Percentiles rank a stretch among this genome's conserved stretches.
Evolutionary conservation across 2,329 filamentous ascomycete species (phyloP).

Genomic region (Trichophyton simii): DNA sequence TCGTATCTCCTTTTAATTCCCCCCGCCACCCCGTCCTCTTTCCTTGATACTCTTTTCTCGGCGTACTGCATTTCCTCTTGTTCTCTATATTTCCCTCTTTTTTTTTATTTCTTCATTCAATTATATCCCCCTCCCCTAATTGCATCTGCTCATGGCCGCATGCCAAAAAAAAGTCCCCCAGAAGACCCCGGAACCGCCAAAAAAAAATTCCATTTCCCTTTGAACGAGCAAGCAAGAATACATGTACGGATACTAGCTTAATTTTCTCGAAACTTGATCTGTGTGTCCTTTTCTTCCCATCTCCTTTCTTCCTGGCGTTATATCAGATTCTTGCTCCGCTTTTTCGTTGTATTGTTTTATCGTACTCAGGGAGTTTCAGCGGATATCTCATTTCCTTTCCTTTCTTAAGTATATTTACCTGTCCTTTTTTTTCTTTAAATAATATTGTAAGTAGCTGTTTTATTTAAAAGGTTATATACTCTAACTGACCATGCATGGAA

Average conservation of each 20-base stretch:
- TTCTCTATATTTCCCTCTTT: background rate
- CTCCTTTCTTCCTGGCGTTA: conserved; percentile 8
- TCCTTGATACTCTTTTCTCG: background rate
- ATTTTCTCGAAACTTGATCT: background rate
- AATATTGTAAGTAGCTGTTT: too few relatives aligned
- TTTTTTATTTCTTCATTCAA: background rate
- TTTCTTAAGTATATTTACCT: too few relatives aligned
- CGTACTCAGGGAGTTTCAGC: too few relatives aligned
- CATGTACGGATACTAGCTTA: conserved; percentile 2
- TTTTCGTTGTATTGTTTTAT: too few relatives aligned
- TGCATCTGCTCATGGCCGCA: background rate
- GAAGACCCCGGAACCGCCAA: background rate
- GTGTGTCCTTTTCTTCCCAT: conserved; percentile 2
- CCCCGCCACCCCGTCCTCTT: background rate
- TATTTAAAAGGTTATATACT: too few relatives aligned
- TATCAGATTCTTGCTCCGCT: background rate
- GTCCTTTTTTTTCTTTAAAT: too few relatives aligned
- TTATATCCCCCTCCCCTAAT: background rate
- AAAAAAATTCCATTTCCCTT: background rate
- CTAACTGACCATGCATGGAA: too few relatives aligned
- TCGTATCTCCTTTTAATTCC: background rate
- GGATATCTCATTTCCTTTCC: too few relatives aligned
- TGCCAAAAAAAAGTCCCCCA: too few relatives aligned
- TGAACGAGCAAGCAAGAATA: background rate
- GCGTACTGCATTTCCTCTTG: background rate